Percentiles rank a stretch among this genome's conserved stretches.
phyloP scores from a whole-genome alignment of 176 grass and related monocot species.

The Melocanna baccifera region DNA sequence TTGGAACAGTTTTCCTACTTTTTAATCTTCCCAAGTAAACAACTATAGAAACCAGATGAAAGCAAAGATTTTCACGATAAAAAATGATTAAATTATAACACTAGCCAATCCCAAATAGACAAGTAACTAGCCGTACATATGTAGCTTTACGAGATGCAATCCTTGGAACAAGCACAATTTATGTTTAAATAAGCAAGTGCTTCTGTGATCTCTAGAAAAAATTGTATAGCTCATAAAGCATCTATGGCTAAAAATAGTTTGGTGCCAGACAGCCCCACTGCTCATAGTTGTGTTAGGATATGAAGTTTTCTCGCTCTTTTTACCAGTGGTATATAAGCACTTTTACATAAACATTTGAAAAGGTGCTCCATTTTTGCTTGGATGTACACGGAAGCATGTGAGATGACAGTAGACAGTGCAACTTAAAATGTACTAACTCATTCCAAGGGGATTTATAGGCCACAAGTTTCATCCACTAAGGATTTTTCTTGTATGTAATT shows the following conservation, averaged over 20 bases:
- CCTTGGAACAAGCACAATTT: constrained; percentile 33
- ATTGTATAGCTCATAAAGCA: constrained; percentile 37
- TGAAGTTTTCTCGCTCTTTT: neutral
- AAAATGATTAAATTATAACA: constrained; percentile 28
- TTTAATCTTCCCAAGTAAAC: constrained; percentile 22
- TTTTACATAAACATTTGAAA: constrained; percentile 13
- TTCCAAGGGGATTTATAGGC: neutral
- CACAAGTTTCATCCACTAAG: neutral
- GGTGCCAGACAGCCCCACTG: constrained; percentile 1
- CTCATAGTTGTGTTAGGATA: neutral
- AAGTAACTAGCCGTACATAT: constrained; percentile 31
- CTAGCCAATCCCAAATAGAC: constrained; percentile 40
- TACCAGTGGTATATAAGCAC: neutral
- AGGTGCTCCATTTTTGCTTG: neutral
- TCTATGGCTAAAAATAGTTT: neutral
- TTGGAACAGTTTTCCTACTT: constrained; percentile 21
- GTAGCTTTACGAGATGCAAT: constrained; percentile 45
- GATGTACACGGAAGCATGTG: neutral
- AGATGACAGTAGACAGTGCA: neutral
- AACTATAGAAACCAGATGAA: neutral
- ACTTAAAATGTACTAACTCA: neutral
- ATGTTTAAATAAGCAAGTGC: constrained; percentile 39
- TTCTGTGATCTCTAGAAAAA: constrained; percentile 29
- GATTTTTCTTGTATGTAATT: neutral
- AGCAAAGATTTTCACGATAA: constrained; percentile 22